Conservation (phyloP, 2,329 filamentous ascomycete genomes). For the Leptographium lundbergii region DNA sequence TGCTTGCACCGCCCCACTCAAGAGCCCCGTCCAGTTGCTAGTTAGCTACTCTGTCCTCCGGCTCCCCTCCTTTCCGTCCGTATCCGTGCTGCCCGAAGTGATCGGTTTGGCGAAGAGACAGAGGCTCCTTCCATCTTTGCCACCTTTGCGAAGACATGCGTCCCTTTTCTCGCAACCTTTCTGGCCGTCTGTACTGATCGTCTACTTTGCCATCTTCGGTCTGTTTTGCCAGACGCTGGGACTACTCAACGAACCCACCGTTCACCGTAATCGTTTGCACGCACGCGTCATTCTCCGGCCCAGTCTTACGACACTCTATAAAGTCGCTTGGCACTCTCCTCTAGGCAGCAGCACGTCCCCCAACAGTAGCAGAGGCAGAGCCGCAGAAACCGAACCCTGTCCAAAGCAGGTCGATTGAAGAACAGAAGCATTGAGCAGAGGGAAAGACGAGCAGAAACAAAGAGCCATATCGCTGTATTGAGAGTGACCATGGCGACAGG, state of each 20-base stretch:
- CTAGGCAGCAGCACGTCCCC: not conserved
- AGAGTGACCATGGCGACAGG: conserved; percentile 2
- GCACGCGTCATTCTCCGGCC: conserved; percentile 3
- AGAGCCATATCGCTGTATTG: not conserved
- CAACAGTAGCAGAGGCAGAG: not conserved
- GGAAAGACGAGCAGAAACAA: not conserved
- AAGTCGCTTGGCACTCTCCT: not conserved
- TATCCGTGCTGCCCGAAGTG: conserved; percentile 3
- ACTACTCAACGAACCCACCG: not conserved
- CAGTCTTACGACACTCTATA: not conserved
- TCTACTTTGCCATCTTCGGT: not conserved
- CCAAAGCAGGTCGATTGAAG: not conserved
- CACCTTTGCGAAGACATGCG: not conserved
- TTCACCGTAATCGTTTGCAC: not conserved
- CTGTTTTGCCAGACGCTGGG: not conserved
- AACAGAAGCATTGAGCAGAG: not conserved
- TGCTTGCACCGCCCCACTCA: not conserved
- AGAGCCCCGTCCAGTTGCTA: not conserved
- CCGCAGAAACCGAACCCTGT: not conserved
- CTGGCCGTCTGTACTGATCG: not conserved
- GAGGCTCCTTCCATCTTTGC: not conserved
- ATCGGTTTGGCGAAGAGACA: not conserved
- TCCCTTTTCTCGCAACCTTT: not conserved
- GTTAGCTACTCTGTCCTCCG: not conserved
- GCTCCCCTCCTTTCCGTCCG: not conserved